Conservation (phyloP, 108 stramenopile species). For the Cafeteria roenbergensis region DNA sequence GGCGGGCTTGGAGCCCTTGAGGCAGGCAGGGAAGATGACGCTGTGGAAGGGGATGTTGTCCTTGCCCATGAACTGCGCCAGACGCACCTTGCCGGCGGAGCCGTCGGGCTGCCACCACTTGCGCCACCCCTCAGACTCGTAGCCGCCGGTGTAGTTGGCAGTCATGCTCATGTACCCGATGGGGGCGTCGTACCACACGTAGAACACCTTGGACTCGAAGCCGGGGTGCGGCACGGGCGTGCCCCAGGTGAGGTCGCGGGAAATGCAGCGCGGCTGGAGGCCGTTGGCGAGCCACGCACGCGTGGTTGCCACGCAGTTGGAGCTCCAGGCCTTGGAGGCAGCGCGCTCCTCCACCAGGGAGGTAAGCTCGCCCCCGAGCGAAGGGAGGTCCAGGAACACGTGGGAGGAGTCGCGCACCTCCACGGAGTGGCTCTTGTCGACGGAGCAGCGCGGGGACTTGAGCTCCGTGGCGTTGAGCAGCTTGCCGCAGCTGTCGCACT, state of each 20-base stretch:
- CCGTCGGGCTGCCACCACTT: not conserved
- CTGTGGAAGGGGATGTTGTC: slow-evolving; percentile 11
- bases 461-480: slow-evolving; percentile 1
- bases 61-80: slow-evolving; percentile 15
- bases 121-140: not conserved
- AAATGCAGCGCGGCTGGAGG: not conserved
- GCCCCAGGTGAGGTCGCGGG: slow-evolving; percentile 11
- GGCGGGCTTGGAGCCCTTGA: not conserved
- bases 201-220: slow-evolving; percentile 8
- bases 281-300: not conserved
- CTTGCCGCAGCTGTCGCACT: slow-evolving; percentile 1
- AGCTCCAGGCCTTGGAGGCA: not conserved
- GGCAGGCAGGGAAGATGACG: slow-evolving; percentile 2
- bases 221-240: not conserved
- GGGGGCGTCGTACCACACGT: slow-evolving; percentile 14
- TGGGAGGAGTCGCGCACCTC: not conserved
- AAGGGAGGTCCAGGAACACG: not conserved
- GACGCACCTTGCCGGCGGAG: not conserved
- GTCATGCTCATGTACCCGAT: slow-evolving; percentile 9
- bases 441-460: not conserved
- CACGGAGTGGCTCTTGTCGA: not conserved
- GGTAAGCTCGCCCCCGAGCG: not conserved
- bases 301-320: not conserved
- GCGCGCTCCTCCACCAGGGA: not conserved
- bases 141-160: not conserved